Evolutionary conservation across 78 protist species (phyloP), one percentile per base, ranked within the genome.

Genomic region (Chrysochromulina tobinii): DNA sequence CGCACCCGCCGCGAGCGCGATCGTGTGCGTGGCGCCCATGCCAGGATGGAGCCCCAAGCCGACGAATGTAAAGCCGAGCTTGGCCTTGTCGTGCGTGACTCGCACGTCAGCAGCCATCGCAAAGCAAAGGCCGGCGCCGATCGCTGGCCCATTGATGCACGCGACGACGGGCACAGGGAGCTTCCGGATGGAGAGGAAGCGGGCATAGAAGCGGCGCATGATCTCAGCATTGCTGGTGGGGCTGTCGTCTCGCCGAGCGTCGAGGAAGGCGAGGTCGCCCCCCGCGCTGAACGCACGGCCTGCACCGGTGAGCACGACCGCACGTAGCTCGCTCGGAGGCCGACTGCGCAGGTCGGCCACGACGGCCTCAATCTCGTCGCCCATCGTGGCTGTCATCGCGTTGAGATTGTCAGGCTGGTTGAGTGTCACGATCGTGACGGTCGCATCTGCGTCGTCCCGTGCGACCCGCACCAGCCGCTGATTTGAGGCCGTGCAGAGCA

Each of bases 91-190:
- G 0, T 83, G 23, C 12, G 87, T 83, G 7, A 95, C 5, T 21
- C 96, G 91, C 1, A 95, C 61, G 66, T 95, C 96, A 27, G 94
- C 73, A 9, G 96, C 96, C 68, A 92, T 17, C 12, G 96, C 94
- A 5, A 95, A 53, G 90, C 96, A 92, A 2, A 88, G 51, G 50
- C 96, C 96, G 11, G 96, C 96, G 91, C 96, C 96, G 38, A 95
- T 81, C 0, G 96, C 96, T 12, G 61, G 91, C 23, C 96, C 96
- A 81, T 95, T 95, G 72, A 95, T 91, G 38, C 94, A 93, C 14
- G 94, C 91, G 17, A 93, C 58, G 11, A 67, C 53, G 17, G 94
- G 96, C 23, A 93, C 93, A 9, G 81, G 84, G 3, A 95, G 85
- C 57, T 48, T 61, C 5, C 96, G 85, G 79, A 95, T 89, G 5